Conservation (phyloP, 176 grass and related monocot genomes). For the Saccharum spontaneum region DNA sequence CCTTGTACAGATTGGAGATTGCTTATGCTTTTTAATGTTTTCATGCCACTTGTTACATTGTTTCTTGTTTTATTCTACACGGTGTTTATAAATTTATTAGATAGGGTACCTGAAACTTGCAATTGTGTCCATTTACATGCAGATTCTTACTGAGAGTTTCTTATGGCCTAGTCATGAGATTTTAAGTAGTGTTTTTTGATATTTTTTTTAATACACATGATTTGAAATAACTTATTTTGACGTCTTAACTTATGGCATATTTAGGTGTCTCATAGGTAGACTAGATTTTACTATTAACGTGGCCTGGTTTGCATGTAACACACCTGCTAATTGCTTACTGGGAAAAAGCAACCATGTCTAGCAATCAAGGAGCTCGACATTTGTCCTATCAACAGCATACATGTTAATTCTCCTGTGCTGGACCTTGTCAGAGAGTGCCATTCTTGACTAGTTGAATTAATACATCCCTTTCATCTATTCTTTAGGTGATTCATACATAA, state of each 20-base stretch:
- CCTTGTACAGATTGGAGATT: background rate
- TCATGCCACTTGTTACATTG: background rate
- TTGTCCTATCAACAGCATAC: background rate
- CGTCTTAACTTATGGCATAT: background rate
- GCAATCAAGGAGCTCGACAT: background rate
- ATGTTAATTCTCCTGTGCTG: background rate
- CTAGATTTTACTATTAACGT: background rate
- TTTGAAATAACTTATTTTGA: constrained; percentile 1
- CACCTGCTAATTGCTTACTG: background rate
- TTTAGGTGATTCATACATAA: constrained; percentile 70
- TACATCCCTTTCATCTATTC: constrained; percentile 33
- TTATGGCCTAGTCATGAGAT: constrained; percentile 1
- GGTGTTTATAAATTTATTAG: constrained; percentile 11
- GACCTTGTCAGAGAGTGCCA: constrained; percentile 4
- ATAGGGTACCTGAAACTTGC: background rate
- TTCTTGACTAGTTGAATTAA: constrained; percentile 15
- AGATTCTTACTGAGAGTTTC: constrained; percentile 1
- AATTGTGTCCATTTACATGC: background rate
- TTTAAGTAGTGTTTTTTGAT: background rate
- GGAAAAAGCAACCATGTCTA: constrained; percentile 3
- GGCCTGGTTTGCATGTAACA: background rate
- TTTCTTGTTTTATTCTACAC: constrained; percentile 12
- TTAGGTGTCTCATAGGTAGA: background rate
- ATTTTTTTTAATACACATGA: background rate
- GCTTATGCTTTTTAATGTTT: background rate